A percentile compares a stretch with the other conserved stretches of the same genome.
Conservation (phyloP, 306 rosid species). For the Alnus glutinosa region DNA sequence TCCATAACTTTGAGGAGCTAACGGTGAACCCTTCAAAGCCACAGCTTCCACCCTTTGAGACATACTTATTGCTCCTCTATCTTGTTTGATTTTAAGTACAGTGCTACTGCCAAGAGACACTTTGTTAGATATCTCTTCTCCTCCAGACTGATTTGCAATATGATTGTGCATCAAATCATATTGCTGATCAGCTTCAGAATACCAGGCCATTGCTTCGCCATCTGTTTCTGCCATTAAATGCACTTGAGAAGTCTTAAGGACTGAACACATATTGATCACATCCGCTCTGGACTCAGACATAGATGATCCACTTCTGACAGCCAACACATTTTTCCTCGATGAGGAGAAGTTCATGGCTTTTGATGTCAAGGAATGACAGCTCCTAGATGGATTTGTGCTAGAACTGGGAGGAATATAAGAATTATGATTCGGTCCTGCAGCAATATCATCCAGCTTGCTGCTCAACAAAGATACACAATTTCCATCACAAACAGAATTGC, state of each 20-base stretch:
- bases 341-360: conserved; percentile 32
- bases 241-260: conserved; percentile 27
- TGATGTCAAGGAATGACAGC: conserved; percentile 15
- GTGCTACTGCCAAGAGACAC: conserved; percentile 22
- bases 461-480: conserved; percentile 17
- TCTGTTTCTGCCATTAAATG: conserved; percentile 24
- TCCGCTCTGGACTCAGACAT: conserved; percentile 25
- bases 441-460: conserved; percentile 18
- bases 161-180: conserved; percentile 36
- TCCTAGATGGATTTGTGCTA: conserved; percentile 29
- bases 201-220: conserved; percentile 20
- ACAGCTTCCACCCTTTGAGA: conserved; percentile 27
- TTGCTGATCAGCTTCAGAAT: conserved; percentile 25
- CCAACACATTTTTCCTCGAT: conserved; percentile 12
- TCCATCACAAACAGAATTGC: conserved; percentile 18
- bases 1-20: conserved; percentile 9
- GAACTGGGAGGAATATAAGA: conserved; percentile 19
- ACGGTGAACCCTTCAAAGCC: conserved; percentile 34
- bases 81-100: conserved; percentile 25
- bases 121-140: conserved; percentile 31
- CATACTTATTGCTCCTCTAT: conserved; percentile 25
- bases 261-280: conserved; percentile 14
- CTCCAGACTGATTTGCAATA: conserved; percentile 32
- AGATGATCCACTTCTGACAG: conserved; percentile 23
- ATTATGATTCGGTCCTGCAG: conserved; percentile 14